phyloP scores from a whole-genome alignment of 176 grass and related monocot genomes.

The barley (Hordeum vulgare) region DNA sequence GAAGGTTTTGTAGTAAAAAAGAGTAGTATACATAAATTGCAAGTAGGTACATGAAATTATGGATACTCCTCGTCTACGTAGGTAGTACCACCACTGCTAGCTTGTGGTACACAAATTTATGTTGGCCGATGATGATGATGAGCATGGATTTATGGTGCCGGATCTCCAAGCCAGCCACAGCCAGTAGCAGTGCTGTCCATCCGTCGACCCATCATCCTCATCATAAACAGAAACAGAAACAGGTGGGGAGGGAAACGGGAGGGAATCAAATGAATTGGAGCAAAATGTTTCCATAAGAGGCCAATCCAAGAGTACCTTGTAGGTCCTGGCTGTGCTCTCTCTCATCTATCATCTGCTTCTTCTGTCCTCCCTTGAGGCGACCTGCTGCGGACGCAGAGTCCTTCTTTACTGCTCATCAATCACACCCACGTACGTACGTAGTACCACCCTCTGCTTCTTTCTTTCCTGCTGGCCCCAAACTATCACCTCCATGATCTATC shows the following conservation, averaged over 20 bases:
- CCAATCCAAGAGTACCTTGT: constrained; percentile 53
- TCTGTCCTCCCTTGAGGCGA: constrained; percentile 29
- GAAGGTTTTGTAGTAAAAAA: not conserved
- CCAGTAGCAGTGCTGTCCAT: constrained; percentile 2
- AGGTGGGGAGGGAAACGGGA: not conserved
- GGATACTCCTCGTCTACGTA: not conserved
- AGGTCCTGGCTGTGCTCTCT: constrained; percentile 24
- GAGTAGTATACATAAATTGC: not conserved
- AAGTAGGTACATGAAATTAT: not conserved
- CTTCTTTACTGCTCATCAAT: constrained; percentile 34
- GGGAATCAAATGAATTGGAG: constrained; percentile 45
- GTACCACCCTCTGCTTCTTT: too few relatives aligned
- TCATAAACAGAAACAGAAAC: constrained; percentile 8
- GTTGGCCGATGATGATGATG: not conserved
- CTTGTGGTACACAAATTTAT: constrained; percentile 3
- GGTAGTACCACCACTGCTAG: not conserved
- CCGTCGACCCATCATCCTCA: not conserved
- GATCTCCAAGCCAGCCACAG: not conserved
- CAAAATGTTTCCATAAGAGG: constrained; percentile 49
- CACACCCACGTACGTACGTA: not conserved
- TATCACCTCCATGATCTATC: constrained; percentile 38
- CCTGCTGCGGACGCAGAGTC: constrained; percentile 13
- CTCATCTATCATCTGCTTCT: not conserved
- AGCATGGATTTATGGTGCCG: constrained; percentile 13
- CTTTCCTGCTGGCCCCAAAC: constrained; percentile 12